Evolutionary conservation across 2,329 filamentous ascomycete species (phyloP).

Genomic region (Pseudocercospora fijiensis): DNA sequence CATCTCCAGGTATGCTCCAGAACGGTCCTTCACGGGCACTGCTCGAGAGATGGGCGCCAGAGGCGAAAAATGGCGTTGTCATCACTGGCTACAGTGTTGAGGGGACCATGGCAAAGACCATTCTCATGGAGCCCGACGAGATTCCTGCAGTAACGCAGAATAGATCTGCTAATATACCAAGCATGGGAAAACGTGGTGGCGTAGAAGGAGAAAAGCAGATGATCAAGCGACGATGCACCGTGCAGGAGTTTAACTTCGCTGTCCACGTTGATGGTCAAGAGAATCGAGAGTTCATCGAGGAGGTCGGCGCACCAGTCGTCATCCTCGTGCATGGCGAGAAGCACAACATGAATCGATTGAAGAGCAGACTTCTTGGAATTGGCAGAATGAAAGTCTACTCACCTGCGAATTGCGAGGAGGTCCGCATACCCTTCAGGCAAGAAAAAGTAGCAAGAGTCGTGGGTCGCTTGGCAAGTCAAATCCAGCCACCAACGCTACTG

Average conservation of each 20-base stretch:
- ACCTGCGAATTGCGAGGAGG: constrained; percentile 90
- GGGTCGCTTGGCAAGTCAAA: constrained; percentile 76
- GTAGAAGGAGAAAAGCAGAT: constrained; percentile 74
- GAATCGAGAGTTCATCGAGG: constrained; percentile 95
- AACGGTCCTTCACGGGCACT: constrained; percentile 92
- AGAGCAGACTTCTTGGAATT: constrained; percentile 89
- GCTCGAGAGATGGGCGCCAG: constrained; percentile 92
- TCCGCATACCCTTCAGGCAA: constrained; percentile 90
- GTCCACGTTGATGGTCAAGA: constrained; percentile 95
- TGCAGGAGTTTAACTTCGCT: constrained; percentile 92
- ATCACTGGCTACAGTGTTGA: constrained; percentile 99
- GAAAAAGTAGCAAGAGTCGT: constrained; percentile 97
- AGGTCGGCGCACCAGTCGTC: constrained; percentile 86
- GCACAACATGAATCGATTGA: constrained; percentile 96
- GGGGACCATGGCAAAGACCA: constrained; percentile 95
- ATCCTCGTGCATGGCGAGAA: constrained; percentile 97
- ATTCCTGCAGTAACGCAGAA: constrained; percentile 88
- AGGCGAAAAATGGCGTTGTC: constrained; percentile 94
- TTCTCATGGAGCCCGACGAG: constrained; percentile 90
- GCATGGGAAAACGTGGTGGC: constrained; percentile 44
- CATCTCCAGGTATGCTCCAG: constrained; percentile 96
- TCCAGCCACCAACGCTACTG: constrained; percentile 61
- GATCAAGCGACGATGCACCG: constrained; percentile 87
- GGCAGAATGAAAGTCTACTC: constrained; percentile 91
- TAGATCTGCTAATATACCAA: constrained; percentile 25